Evolutionary conservation across 176 grass and related monocot genomes (phyloP), one percentile per base, ranked within the genome.

Genomic region (Paspalum vaginatum): DNA sequence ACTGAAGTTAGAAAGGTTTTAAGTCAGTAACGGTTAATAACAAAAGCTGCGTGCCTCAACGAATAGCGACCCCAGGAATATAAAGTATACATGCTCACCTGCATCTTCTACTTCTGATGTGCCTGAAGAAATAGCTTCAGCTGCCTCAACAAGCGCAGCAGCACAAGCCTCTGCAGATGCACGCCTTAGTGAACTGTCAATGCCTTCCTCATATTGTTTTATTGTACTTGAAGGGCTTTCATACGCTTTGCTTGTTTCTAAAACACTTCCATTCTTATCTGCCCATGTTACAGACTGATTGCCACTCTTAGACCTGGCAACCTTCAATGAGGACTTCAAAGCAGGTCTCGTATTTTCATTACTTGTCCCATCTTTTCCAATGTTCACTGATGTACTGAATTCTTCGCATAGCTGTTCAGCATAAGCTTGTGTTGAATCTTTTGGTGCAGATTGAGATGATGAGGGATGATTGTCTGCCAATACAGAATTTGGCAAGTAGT

Each of bases 101-200:
- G 92, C 90, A 86, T 99, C 78, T 79, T 77, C 90, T 56, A 77
- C 84, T 91, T 85, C 82, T 40, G 82, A 81, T 37, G 80, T 88
- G 68, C 92, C 86, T 51, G 84, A 89, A 74, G 86, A 83, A 82
- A 91, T 91, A 91, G 79, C 83, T 73, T 89, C 90, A 70, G 87
- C 86, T 40, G 93, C 96, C 41, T 88, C 78, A 81, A 41, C 80
- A 70, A 99, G 90, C 16, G 96, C 90, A 68, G 84, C 72, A 74
- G 90, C 93, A 67, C 88, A 95, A 49, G 93, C 96, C 85, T 95
- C 93, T 57, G 96, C 93, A 51, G 96, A 95, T 70, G 79, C 88
- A 65, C 84, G 32, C 55, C 96, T 91, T 62, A 86, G 46, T 43
- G 90, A 89, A 82, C 58, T 89, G 40, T 76, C 84, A 9, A 70